A percentile compares a stretch with the other conserved stretches of the same genome.
Conservation (phyloP, 345 rosid genomes). For the Mangifera indica region DNA sequence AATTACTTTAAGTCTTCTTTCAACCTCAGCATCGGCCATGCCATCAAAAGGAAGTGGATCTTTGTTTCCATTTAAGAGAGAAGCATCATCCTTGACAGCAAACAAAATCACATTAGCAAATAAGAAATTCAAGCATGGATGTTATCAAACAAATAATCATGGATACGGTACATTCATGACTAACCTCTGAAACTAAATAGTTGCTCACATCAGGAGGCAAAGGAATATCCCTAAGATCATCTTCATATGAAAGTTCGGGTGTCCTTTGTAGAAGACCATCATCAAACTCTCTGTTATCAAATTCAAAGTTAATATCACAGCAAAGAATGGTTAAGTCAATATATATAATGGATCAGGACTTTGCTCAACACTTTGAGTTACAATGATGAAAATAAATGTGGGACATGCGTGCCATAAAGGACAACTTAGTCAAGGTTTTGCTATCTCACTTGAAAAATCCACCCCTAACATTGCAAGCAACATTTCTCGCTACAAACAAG, state of each 20-base stretch:
- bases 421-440: background rate
- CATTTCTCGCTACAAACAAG: conserved; percentile 87
- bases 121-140: background rate
- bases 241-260: conserved; percentile 76
- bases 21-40: conserved; percentile 85
- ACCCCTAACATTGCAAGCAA: conserved; percentile 95
- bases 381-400: conserved; percentile 4
- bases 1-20: conserved; percentile 76
- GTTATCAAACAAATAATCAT: background rate
- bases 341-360: conserved; percentile 17
- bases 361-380: conserved; percentile 9
- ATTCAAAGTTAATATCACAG: conserved; percentile 22
- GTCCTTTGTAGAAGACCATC: conserved; percentile 82
- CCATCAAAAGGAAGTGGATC: conserved; percentile 77
- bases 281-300: conserved; percentile 79
- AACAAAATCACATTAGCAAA: conserved; percentile 20
- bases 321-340: conserved; percentile 22
- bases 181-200: conserved; percentile 87
- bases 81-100: conserved; percentile 67
- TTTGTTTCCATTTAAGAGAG: conserved; percentile 59
- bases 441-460: conserved; percentile 87
- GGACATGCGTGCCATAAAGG: background rate
- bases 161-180: conserved; percentile 23
- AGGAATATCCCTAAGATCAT: conserved; percentile 66
- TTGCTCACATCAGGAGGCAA: conserved; percentile 96